A percentile compares a stretch with the other conserved stretches of the same genome.
Conservation (phyloP, 148 eudicot genomes). For the Suaeda aralocaspica region DNA sequence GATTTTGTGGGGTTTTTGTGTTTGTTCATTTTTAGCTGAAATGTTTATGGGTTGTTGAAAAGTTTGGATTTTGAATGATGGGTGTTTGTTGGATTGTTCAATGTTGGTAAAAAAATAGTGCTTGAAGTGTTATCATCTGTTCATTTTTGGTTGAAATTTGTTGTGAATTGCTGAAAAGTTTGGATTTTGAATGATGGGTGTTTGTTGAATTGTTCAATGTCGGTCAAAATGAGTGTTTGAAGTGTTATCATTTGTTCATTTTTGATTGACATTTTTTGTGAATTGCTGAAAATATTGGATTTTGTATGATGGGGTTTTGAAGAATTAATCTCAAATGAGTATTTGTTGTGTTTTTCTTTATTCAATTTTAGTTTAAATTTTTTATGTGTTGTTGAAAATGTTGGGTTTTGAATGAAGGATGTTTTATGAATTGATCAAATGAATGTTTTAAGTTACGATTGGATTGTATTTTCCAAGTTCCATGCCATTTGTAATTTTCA, state of each 20-base stretch:
- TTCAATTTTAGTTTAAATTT: too few relatives aligned
- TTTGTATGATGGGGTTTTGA: not conserved
- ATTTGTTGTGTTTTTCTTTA: not conserved
- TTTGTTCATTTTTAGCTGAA: not conserved
- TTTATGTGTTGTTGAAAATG: not conserved
- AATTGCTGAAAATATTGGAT: not conserved
- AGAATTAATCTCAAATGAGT: not conserved
- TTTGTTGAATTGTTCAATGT: slow-evolving; percentile 5
- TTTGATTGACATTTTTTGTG: too few relatives aligned
- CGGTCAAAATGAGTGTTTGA: not conserved
- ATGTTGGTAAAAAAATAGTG: too few relatives aligned
- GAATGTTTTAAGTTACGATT: not conserved
- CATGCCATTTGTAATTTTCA: not conserved
- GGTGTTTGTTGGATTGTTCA: too few relatives aligned
- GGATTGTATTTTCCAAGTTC: not conserved
- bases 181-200: not conserved
- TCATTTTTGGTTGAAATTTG: not conserved
- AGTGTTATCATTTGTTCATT: not conserved
- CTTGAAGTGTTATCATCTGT: too few relatives aligned
- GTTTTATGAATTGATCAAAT: not conserved
- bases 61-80: not conserved
- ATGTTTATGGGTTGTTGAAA: not conserved
- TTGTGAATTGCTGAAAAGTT: not conserved
- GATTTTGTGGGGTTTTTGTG: not conserved
- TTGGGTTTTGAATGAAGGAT: not conserved